Conservation (phyloP, 192 early-diverging fungal species). For the Entomortierella beljakovae region DNA sequence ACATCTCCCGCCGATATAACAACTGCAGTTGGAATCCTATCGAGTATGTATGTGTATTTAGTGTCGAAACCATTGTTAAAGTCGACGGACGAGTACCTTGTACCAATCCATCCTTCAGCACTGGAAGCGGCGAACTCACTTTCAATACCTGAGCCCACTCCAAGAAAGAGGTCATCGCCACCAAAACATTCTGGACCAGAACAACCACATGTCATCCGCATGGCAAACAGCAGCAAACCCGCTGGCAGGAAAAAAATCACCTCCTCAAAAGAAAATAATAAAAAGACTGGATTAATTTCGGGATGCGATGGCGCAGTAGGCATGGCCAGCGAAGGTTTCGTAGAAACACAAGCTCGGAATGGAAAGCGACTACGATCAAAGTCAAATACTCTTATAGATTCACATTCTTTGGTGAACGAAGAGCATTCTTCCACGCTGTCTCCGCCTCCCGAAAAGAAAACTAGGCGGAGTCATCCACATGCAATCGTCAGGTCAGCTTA, state of each 20-base stretch:
- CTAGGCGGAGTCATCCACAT: not conserved
- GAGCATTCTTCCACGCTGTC: not conserved
- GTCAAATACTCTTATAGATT: not conserved
- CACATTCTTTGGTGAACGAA: not conserved
- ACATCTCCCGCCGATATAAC: not conserved
- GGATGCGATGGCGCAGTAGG: not conserved
- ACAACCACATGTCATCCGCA: not conserved
- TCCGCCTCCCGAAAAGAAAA: not conserved
- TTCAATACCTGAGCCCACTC: not conserved
- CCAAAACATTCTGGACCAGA: not conserved
- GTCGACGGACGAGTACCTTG: conserved; percentile 15
- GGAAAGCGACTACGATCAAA: not conserved
- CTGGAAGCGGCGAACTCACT: conserved; percentile 1
- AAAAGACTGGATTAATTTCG: not conserved
- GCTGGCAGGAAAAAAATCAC: not conserved
- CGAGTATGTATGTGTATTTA: conserved; percentile 16
- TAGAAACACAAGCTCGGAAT: not conserved
- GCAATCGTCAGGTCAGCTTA: conserved; percentile 2
- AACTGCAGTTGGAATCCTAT: conserved; percentile 32
- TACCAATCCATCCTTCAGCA: conserved; percentile 12
- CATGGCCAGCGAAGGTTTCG: not conserved
- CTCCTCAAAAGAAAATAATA: not conserved
- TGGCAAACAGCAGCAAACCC: not conserved
- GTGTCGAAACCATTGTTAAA: conserved; percentile 17
- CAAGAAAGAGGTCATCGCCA: not conserved